Conservation (phyloP, 2,329 filamentous ascomycete genomes). For the Fusarium guadeloupense region DNA sequence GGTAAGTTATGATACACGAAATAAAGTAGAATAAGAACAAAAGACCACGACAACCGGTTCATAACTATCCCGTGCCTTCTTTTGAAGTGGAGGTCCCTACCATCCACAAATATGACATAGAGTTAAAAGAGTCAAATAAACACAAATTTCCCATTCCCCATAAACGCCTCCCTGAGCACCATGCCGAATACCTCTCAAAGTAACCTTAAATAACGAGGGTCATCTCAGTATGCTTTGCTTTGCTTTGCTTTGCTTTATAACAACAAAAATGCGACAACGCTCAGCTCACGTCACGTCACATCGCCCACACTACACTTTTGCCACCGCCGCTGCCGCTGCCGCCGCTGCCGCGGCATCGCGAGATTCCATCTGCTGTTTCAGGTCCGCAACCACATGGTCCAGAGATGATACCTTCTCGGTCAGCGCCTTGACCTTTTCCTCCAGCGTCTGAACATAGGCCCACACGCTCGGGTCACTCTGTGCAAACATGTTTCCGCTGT, state of each 20-base stretch:
- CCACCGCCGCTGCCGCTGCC: slow-evolving; percentile 22
- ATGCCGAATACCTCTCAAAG: slow-evolving; percentile 39
- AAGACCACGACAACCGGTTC: slow-evolving; percentile 33
- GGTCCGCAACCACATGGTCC: slow-evolving; percentile 46
- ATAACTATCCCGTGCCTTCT: slow-evolving; percentile 44
- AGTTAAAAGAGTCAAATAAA: slow-evolving; percentile 9
- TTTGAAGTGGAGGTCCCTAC: slow-evolving; percentile 45
- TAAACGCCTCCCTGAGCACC: slow-evolving; percentile 45
- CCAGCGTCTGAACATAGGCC: slow-evolving; percentile 76
- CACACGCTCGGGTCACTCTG: slow-evolving; percentile 71
- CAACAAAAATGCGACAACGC: slow-evolving; percentile 18
- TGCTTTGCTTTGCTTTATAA: slow-evolving; percentile 34
- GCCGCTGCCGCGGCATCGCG: slow-evolving; percentile 40
- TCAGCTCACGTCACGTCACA: neutral
- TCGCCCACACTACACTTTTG: slow-evolving; percentile 36
- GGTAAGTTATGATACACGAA: slow-evolving; percentile 43
- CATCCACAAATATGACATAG: slow-evolving; percentile 37
- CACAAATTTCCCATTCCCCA: slow-evolving; percentile 38
- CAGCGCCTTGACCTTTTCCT: slow-evolving; percentile 59
- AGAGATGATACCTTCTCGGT: slow-evolving; percentile 48
- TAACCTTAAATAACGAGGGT: slow-evolving; percentile 36
- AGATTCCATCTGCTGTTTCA: slow-evolving; percentile 49
- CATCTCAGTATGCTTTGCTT: slow-evolving; percentile 39
- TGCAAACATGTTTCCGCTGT: slow-evolving; percentile 74
- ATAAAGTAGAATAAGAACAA: neutral